These are phyloP conservation scores for Ogataea pini DNA, from an alignment of 805 yeast genomes.

Conservation along the genomic window DNA sequence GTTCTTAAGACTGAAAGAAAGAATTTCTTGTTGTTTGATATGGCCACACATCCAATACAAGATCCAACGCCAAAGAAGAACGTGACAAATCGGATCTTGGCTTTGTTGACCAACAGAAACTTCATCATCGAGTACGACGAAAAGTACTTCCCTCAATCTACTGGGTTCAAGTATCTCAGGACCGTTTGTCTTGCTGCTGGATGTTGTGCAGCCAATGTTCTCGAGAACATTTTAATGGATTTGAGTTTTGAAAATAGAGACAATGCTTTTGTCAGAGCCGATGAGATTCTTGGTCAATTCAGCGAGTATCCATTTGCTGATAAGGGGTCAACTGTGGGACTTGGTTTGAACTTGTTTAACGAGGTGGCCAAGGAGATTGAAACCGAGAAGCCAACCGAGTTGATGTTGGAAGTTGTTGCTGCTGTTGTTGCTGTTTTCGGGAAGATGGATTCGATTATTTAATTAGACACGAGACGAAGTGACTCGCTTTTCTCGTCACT, in stretches of 20 bases:
- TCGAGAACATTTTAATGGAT: conserved; percentile 80
- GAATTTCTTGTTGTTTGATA: conserved; percentile 90
- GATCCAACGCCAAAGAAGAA: conserved; percentile 84
- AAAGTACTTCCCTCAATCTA: conserved; percentile 66
- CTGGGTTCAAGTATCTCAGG: conserved; percentile 71
- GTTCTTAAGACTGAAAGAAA: conserved; percentile 93
- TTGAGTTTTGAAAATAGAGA: conserved; percentile 87
- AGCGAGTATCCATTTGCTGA: conserved; percentile 78
- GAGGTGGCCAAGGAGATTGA: conserved; percentile 54
- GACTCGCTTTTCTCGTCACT: too few species aligned
- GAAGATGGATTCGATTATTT: conserved; percentile 86
- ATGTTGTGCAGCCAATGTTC: conserved; percentile 92
- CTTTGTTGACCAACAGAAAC: conserved; percentile 70
- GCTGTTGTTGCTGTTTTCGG: conserved; percentile 90
- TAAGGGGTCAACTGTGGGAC: conserved; percentile 60
- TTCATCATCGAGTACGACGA: conserved; percentile 54
- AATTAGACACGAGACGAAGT: conserved; percentile 12
- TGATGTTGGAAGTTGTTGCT: conserved; percentile 85
- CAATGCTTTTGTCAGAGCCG: conserved; percentile 91
- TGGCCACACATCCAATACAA: conserved; percentile 97
- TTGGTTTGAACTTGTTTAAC: conserved; percentile 66
- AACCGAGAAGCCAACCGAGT: conserved; percentile 49
- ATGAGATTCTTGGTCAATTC: conserved; percentile 79
- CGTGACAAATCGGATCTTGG: conserved; percentile 69
- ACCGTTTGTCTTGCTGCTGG: conserved; percentile 83